A percentile compares a stretch with the other conserved stretches of the same genome.
phyloP scores from a whole-genome alignment of 2,329 filamentous ascomycete species.

The Diaporthe sp. region DNA sequence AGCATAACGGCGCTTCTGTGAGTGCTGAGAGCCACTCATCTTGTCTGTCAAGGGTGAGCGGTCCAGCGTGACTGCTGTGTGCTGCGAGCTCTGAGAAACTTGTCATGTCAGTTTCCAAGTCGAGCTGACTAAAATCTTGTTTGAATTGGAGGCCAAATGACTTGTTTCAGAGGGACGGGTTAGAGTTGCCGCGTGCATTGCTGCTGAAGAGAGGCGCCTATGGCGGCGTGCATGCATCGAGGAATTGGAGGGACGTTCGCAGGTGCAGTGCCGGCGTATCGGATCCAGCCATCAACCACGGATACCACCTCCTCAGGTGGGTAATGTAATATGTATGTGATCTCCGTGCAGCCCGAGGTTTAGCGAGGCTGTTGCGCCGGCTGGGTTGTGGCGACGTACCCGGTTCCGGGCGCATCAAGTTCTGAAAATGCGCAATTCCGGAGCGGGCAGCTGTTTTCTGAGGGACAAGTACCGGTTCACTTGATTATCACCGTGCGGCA shows the following conservation, averaged over 20 bases:
- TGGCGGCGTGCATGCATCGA: not conserved
- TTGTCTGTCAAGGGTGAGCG: not conserved
- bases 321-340: conserved; percentile 16
- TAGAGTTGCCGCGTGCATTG: conserved; percentile 11
- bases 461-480: not conserved
- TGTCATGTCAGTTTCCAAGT: not conserved
- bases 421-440: not conserved
- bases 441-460: not conserved
- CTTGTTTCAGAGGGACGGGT: conserved; percentile 7
- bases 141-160: conserved; percentile 16
- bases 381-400: not conserved
- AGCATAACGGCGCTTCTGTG: conserved; percentile 23
- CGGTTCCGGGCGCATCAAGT: conserved; percentile 3
- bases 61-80: not conserved
- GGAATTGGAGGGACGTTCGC: not conserved
- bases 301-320: not conserved
- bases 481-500: not conserved
- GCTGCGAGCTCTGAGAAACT: not conserved
- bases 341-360: conserved; percentile 28
- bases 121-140: conserved; percentile 21
- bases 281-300: conserved; percentile 8
- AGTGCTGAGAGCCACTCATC: conserved; percentile 22
- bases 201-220: conserved; percentile 10
- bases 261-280: conserved; percentile 21
- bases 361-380: conserved; percentile 21